Base-by-base conservation (phyloP, 345 rosid species). In the Populus ilicifolia region DNA sequence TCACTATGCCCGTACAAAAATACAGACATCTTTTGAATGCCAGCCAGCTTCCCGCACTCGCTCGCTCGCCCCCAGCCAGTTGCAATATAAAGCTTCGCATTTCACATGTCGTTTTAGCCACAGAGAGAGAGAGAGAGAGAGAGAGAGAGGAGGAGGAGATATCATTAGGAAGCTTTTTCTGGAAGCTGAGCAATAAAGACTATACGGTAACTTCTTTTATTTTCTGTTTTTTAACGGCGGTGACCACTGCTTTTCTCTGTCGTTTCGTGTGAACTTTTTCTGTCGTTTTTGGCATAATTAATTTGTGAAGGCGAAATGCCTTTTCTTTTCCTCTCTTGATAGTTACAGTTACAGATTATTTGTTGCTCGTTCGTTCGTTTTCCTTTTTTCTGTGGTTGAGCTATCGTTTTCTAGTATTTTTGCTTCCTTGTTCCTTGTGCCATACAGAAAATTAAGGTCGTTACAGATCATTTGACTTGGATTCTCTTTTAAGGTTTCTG, bases 21-120 rank as follows among this genome's bases (percentile, higher is more conserved):
- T 21, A 41, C 23, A 0, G 36, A 23, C 29, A 23, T 67, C 50
- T 79, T 84, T 84, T 70, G 82, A 84, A 82, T 71, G 72, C 75
- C 78, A n/a, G 64, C 33, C 65, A 50, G 61, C 70, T 79, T 80
- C 85, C 81, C 80, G 82, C 83, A 61, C 52, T 78, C 30, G 36
- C 27, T 5, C n/a, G 29, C 18, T 39, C 50, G 39, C 36, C 8
- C 64, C 23, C 29, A n/a, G 14, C 64, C 14, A 59, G 64, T 23
- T 23, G 64, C 29, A 59, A 5, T 10, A 9, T 59, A 59, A 59
- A 59, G 64, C 64, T n/a, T 59, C 29, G 1, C 64, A 59, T 4
- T 59, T 23, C 64, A 59, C 29, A 59, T 59, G 29, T 12, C 64
- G 13, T 59, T 23, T 59, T 56, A 21, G 23, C 62, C 62, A 8